Evolutionary conservation across 768 basidiomycete genomes (phyloP).

Genomic region (Heimioporus sp.): DNA sequence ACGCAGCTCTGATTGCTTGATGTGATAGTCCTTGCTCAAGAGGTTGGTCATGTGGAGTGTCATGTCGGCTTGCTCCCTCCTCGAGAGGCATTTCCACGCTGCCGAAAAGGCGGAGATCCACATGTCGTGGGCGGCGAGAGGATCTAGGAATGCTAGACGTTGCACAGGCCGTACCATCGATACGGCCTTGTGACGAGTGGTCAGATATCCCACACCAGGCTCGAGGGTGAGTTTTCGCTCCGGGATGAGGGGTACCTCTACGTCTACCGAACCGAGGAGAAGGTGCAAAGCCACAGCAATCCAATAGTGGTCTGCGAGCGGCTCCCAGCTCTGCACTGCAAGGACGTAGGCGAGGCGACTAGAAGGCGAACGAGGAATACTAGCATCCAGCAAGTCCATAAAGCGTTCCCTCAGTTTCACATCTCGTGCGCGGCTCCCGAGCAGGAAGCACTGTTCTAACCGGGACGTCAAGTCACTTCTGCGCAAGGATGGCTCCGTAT

Average conservation of each 20-base stretch:
- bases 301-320: constrained; percentile 91
- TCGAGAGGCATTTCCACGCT: constrained; percentile 80
- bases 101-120: constrained; percentile 90
- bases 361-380: constrained; percentile 78
- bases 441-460: constrained; percentile 88
- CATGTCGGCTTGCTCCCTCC: constrained; percentile 85
- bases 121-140: constrained; percentile 69
- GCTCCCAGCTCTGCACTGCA: constrained; percentile 94
- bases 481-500: constrained; percentile 80
- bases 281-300: constrained; percentile 88
- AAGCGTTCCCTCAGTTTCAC: constrained; percentile 76
- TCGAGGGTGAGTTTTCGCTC: constrained; percentile 40
- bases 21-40: constrained; percentile 91
- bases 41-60: constrained; percentile 88
- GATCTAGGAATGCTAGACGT: constrained; percentile 78
- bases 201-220: constrained; percentile 33
- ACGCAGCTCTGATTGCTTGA: constrained; percentile 81
- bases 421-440: constrained; percentile 87
- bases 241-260: constrained; percentile 39
- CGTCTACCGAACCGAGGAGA: constrained; percentile 70
- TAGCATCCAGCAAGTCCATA: constrained; percentile 86
- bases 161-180: constrained; percentile 75
- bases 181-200: constrained; percentile 44
- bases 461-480: constrained; percentile 93
- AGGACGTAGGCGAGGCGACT: constrained; percentile 86